phyloP scores from a whole-genome alignment of 768 basidiomycete genomes.

The Boletus reticulatus region DNA sequence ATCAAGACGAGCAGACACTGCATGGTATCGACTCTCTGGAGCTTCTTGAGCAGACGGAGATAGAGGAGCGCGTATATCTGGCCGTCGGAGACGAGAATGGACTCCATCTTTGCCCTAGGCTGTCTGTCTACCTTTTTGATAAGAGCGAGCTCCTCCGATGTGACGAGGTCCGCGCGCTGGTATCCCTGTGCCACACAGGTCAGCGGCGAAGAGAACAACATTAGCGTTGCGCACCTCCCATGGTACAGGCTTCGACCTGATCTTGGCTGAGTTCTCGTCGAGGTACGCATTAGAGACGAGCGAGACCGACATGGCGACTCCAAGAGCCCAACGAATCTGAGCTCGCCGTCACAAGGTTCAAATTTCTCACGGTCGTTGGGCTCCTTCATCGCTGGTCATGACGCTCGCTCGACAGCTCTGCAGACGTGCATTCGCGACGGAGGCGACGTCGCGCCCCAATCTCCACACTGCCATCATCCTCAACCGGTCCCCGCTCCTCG shows the following conservation, averaged over 20 bases:
- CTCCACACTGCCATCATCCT: conserved; percentile 68
- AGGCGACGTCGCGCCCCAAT: conserved; percentile 34
- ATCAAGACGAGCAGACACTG: conserved; percentile 85
- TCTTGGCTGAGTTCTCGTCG: conserved; percentile 85
- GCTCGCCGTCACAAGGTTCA: not conserved
- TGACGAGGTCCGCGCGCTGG: conserved; percentile 89
- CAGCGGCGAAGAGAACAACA: not conserved
- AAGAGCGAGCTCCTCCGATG: conserved; percentile 78
- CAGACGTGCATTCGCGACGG: conserved; percentile 44
- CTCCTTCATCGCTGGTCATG: not conserved
- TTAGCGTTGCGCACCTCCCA: conserved; percentile 74
- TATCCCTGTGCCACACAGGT: conserved; percentile 64
- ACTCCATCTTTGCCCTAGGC: conserved; percentile 68
- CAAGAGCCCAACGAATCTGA: too few relatives aligned
- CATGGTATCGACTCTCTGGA: conserved; percentile 83
- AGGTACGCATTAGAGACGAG: conserved; percentile 82
- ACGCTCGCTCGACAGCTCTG: not conserved
- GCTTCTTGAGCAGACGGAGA: conserved; percentile 83
- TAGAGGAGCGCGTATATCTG: conserved; percentile 84
- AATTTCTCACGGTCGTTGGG: conserved; percentile 35
- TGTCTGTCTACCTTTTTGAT: conserved; percentile 92
- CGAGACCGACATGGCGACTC: conserved; percentile 59
- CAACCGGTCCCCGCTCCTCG: conserved; percentile 75
- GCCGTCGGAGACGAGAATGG: conserved; percentile 79
- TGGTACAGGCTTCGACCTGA: conserved; percentile 85